phyloP scores from a whole-genome alignment of 768 basidiomycete genomes.

The Mycena maculata region DNA sequence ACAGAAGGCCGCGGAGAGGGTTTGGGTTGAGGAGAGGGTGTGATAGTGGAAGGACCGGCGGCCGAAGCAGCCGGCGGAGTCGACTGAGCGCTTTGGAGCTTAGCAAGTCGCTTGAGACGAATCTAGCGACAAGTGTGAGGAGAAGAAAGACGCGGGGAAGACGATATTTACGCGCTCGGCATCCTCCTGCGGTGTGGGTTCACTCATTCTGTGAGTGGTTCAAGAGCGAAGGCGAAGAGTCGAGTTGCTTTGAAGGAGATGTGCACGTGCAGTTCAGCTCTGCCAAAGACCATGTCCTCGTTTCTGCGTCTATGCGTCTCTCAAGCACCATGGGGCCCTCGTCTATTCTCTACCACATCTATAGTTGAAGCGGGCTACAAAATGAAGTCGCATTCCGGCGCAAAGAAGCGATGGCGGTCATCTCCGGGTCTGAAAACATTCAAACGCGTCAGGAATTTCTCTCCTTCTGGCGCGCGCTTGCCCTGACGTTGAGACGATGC shows the following conservation, averaged over 20 bases:
- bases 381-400: slow-evolving; percentile 82
- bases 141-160: neutral
- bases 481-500: slow-evolving; percentile 1
- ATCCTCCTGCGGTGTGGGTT: slow-evolving; percentile 74
- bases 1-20: slow-evolving; percentile 49
- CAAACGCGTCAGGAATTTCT: slow-evolving; percentile 71
- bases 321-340: slow-evolving; percentile 40
- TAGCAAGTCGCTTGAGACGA: slow-evolving; percentile 90
- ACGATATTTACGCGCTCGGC: slow-evolving; percentile 75
- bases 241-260: neutral
- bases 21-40: slow-evolving; percentile 49
- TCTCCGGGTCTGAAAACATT: slow-evolving; percentile 72
- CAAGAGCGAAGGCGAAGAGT: neutral
- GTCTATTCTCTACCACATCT: slow-evolving; percentile 71
- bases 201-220: slow-evolving; percentile 46
- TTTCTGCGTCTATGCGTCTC: slow-evolving; percentile 24
- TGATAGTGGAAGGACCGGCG: slow-evolving; percentile 39
- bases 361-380: slow-evolving; percentile 73
- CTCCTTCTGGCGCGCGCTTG: neutral
- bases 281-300: slow-evolving; percentile 3
- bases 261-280: neutral
- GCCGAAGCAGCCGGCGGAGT: slow-evolving; percentile 51
- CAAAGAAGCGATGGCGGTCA: slow-evolving; percentile 85
- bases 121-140: slow-evolving; percentile 64
- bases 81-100: slow-evolving; percentile 67